Evolutionary conservation across 2,329 filamentous ascomycete species (phyloP).

Genomic region (Scytalidium lignicola): DNA sequence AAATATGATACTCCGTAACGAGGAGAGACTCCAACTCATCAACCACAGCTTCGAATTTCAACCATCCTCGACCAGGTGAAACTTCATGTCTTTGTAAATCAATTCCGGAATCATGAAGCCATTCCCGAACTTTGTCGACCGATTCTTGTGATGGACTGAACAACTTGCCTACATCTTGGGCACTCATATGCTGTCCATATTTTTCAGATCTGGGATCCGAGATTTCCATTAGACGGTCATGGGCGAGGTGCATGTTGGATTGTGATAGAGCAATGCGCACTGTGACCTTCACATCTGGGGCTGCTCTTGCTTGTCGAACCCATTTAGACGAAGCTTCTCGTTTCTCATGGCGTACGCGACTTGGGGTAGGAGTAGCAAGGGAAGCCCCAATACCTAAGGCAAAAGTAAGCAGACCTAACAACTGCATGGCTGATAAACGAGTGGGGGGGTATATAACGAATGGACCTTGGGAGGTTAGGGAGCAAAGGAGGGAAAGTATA

Average conservation of each 20-base stretch:
- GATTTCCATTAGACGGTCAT: conserved; percentile 27
- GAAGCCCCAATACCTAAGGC: conserved; percentile 4
- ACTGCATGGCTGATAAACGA: conserved; percentile 5
- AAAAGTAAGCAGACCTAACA: conserved; percentile 2
- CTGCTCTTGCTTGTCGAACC: conserved; percentile 3
- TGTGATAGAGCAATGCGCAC: conserved; percentile 16
- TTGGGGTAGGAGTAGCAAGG: conserved; percentile 6
- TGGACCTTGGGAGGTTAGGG: neutral
- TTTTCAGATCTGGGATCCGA: conserved; percentile 25
- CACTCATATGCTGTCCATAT: conserved; percentile 27
- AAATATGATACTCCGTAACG: conserved; percentile 21
- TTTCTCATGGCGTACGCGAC: conserved; percentile 9
- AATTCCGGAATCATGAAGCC: conserved; percentile 26
- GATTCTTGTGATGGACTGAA: conserved; percentile 26
- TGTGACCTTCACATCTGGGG: conserved; percentile 2
- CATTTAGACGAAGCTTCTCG: neutral
- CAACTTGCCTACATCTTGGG: conserved; percentile 26
- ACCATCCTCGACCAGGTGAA: conserved; percentile 26
- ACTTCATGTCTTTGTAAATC: conserved; percentile 21
- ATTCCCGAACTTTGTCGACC: conserved; percentile 22
- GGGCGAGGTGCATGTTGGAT: conserved; percentile 17
- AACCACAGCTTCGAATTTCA: conserved; percentile 26
- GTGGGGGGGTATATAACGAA: no score
- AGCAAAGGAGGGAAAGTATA: no score
- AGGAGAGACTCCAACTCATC: conserved; percentile 26